phyloP scores from a whole-genome alignment of 148 eudicot genomes.

The Chenopodium quinoa region DNA sequence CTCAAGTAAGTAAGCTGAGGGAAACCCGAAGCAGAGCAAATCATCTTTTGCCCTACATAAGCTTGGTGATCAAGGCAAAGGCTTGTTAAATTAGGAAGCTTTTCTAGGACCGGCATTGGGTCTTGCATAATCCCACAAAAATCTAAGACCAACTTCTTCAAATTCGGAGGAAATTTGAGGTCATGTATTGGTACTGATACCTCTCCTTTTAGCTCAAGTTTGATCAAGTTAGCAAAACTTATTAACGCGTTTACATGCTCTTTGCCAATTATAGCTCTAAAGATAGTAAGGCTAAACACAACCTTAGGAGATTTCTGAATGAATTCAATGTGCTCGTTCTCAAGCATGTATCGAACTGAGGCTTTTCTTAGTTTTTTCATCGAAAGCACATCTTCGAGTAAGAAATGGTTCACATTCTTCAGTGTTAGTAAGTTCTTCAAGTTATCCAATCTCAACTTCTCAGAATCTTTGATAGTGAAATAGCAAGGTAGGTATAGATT shows the following conservation, averaged over 20 bases:
- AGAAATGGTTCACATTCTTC: conserved; percentile 27
- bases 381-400: conserved; percentile 27
- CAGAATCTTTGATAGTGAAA: conserved; percentile 25
- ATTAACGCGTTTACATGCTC: conserved; percentile 25
- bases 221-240: conserved; percentile 27
- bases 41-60: conserved; percentile 34
- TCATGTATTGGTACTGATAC: conserved; percentile 7
- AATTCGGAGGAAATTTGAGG: conserved; percentile 23
- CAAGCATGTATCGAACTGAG: conserved; percentile 22
- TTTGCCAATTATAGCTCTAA: conserved; percentile 22
- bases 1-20: conserved; percentile 31
- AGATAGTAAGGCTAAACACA: conserved; percentile 21
- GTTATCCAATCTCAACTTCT: conserved; percentile 20
- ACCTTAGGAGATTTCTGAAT: conserved; percentile 25
- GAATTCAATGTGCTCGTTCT: conserved; percentile 28
- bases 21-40: conserved; percentile 39
- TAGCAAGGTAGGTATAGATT: conserved; percentile 47
- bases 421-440: conserved; percentile 32
- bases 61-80: conserved; percentile 32
- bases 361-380: conserved; percentile 33
- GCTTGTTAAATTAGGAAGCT: conserved; percentile 31
- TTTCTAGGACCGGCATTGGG: conserved; percentile 41
- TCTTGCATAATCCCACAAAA: conserved; percentile 31
- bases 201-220: conserved; percentile 28
- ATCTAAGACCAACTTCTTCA: conserved; percentile 25